Conservation (phyloP, 768 basidiomycete species). For the Hericium coralloides region DNA sequence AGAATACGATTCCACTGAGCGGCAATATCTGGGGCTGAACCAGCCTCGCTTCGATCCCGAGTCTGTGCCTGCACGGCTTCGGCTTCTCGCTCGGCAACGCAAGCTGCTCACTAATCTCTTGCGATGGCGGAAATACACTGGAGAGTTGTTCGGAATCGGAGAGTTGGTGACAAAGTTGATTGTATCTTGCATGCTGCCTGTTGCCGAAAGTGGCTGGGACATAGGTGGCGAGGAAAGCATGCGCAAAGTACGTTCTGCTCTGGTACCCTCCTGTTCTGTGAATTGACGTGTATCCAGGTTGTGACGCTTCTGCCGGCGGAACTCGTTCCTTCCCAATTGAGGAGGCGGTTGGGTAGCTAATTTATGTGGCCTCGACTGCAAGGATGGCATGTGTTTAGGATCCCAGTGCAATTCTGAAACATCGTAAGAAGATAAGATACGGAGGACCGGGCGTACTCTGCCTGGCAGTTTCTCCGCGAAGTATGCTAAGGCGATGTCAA, state of each 20-base stretch:
- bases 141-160: slow-evolving; percentile 49
- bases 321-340: neutral
- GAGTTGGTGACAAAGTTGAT: slow-evolving; percentile 48
- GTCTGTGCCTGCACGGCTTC: slow-evolving; percentile 57
- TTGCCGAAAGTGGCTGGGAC: slow-evolving; percentile 78
- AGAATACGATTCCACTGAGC: slow-evolving; percentile 40
- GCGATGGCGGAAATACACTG: slow-evolving; percentile 67
- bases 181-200: slow-evolving; percentile 47
- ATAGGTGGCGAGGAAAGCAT: slow-evolving; percentile 69
- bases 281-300: slow-evolving; percentile 6
- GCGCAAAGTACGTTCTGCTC: slow-evolving; percentile 39
- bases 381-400: no score
- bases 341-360: neutral
- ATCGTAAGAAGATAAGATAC: no score
- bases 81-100: slow-evolving; percentile 54
- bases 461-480: no score
- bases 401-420: no score
- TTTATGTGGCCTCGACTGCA: no score
- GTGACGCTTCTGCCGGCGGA: slow-evolving; percentile 7
- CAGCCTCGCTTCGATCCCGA: slow-evolving; percentile 63
- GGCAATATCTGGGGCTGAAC: slow-evolving; percentile 38
- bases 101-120: slow-evolving; percentile 73
- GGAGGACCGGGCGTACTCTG: no score
- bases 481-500: no score
- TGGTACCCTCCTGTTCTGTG: neutral